Base-by-base conservation (phyloP, 2,329 filamentous ascomycete species). In the Ophiosphaerella herpotricha region DNA sequence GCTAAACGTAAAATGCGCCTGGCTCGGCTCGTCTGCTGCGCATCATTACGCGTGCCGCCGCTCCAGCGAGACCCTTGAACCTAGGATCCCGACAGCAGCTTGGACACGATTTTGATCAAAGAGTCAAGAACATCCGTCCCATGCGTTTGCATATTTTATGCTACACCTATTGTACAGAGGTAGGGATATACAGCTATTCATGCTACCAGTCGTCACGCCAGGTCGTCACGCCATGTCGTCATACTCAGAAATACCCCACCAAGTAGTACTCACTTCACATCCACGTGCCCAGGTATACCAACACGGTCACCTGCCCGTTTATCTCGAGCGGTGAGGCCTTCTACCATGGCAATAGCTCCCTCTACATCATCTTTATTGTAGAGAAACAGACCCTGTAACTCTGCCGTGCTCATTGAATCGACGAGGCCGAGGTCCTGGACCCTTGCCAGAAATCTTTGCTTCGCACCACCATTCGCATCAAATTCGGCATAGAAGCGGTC, bases 361-460 rank as follows among this genome's bases (percentile, higher is more conserved):
- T 91, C 82, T 79, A 92, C 89, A 63, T 96, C 83, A 57, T 87
- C 89, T 77, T 99, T 99, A 75, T 97, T 95, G 72, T 95, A 96
- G 71, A 97, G 74, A 73, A 99, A 99, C 38, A 99, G 75, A 0
- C 94, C 94, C 74, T 99, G 94, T 26, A 99, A 85, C 18, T 91
- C 91, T 24, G 94, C 94, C 4, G 93, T 92, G 70, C 92, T 97
- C 13, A 91, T 79, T 43, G 82, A 79, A 14, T 85, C 82, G 45
- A 95, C 84, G 23, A 97, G 74, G 0, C 88, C 87, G 13, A 94
- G 77, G 41, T 86, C 80, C 38, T 85, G 81, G 11, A 96, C 82
- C 53, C 83, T 84, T 18, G 79, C 68, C 57, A 97, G 74, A 76
- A 99, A 97, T 14, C 81, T 78, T 61, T 82, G 75, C 63, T 85